phyloP scores from a whole-genome alignment of 345 rosid species.

The Ricinus communis region DNA sequence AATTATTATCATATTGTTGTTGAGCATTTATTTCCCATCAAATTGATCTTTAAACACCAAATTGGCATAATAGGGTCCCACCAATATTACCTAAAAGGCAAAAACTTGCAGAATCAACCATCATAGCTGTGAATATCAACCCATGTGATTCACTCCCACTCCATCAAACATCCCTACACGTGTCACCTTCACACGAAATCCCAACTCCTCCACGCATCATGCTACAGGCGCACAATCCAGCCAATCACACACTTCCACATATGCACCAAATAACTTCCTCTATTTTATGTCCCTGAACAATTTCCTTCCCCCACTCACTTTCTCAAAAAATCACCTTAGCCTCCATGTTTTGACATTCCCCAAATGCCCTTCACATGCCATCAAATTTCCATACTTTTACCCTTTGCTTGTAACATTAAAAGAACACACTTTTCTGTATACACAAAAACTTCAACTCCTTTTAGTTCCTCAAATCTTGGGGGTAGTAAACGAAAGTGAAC shows the following conservation, averaged over 20 bases:
- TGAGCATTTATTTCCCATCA: no score
- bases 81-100: neutral
- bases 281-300: neutral
- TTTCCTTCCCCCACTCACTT: neutral
- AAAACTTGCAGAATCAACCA: neutral
- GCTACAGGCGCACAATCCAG: neutral
- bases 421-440: neutral
- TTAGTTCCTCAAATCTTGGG: neutral
- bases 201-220: neutral
- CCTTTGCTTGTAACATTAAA: neutral
- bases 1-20: neutral
- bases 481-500: no score
- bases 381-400: neutral
- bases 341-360: neutral
- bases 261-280: neutral
- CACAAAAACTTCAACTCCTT: neutral
- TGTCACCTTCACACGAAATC: neutral
- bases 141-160: neutral
- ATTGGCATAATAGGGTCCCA: no score
- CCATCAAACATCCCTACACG: neutral
- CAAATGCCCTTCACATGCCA: neutral
- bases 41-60: no score
- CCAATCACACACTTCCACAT: neutral
- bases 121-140: neutral
- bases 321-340: neutral